Evolutionary conservation across 2,329 filamentous ascomycete species (phyloP).

Genomic region (Magnaporthiopsis incrustans): DNA sequence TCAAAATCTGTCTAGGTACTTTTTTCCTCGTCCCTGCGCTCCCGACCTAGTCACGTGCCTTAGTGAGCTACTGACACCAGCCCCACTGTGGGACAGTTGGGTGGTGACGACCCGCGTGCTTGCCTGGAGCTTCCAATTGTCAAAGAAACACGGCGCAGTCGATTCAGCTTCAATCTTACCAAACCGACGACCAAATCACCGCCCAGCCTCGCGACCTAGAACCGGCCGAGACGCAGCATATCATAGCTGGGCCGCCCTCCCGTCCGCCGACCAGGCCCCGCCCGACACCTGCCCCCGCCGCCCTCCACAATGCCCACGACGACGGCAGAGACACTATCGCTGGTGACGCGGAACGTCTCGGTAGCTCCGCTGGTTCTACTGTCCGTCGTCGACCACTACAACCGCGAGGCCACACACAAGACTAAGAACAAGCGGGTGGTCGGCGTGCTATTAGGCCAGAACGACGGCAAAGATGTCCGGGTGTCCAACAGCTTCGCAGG

Average conservation of each 20-base stretch:
- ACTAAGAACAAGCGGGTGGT: constrained; percentile 80
- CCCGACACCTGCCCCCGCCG: constrained; percentile 10
- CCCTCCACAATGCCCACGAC: constrained; percentile 74
- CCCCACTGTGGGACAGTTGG: no score
- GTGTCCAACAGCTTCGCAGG: constrained; percentile 99
- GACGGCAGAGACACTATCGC: constrained; percentile 89
- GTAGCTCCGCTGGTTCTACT: constrained; percentile 96
- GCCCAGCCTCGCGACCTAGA: neutral
- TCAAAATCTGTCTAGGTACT: no score
- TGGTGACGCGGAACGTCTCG: constrained; percentile 90
- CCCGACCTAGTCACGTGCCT: no score
- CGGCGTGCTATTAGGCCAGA: constrained; percentile 88
- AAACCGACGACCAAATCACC: neutral
- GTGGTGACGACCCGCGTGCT: neutral
- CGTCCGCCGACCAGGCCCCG: neutral
- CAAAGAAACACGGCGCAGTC: neutral
- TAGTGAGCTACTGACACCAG: no score
- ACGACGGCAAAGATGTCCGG: constrained; percentile 90
- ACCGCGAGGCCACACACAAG: constrained; percentile 81
- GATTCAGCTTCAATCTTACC: neutral
- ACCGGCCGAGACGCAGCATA: neutral
- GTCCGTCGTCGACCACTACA: constrained; percentile 97
- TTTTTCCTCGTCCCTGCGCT: no score
- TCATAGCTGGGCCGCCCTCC: neutral
- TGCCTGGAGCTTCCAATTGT: neutral